Evolutionary conservation across 139 green algal genomes (phyloP).

Genomic region (Coelastrella sp.): DNA sequence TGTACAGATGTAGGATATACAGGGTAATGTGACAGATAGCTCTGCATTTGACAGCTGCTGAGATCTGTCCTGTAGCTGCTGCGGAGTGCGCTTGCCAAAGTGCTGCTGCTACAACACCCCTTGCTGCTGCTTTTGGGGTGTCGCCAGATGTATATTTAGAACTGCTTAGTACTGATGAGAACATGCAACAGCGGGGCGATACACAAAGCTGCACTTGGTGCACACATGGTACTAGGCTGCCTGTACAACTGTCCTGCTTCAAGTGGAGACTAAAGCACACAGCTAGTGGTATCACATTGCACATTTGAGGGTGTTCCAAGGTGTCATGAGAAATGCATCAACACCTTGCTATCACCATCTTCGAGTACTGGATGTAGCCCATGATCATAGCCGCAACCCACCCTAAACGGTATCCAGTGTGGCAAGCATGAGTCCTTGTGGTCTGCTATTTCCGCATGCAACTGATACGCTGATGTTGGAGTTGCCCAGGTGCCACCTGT

Average conservation of each 20-base stretch:
- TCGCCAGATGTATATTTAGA: not conserved
- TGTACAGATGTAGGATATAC: not conserved
- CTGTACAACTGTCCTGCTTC: too few relatives aligned
- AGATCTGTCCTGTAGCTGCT: too few relatives aligned
- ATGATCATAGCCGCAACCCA: not conserved
- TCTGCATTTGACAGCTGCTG: not conserved
- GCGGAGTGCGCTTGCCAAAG: too few relatives aligned
- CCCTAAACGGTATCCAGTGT: constrained; percentile 1
- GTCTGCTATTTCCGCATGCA: not conserved
- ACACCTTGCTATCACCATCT: not conserved
- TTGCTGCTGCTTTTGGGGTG: not conserved
- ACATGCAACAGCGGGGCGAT: too few relatives aligned
- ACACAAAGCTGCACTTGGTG: too few relatives aligned
- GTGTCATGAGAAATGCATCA: not conserved
- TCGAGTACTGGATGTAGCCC: not conserved
- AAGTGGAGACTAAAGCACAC: too few relatives aligned
- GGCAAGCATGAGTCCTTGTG: not conserved
- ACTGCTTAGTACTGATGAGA: not conserved
- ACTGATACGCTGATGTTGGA: not conserved
- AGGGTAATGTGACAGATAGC: not conserved
- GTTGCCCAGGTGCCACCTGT: not conserved
- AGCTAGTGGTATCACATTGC: not conserved
- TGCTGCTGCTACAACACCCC: not conserved
- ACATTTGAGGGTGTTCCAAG: not conserved
- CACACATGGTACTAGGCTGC: too few relatives aligned